Percentiles rank a stretch among this genome's conserved stretches.
Conservation (phyloP, 2,329 filamentous ascomycete species). For the Penicillium sp. region DNA sequence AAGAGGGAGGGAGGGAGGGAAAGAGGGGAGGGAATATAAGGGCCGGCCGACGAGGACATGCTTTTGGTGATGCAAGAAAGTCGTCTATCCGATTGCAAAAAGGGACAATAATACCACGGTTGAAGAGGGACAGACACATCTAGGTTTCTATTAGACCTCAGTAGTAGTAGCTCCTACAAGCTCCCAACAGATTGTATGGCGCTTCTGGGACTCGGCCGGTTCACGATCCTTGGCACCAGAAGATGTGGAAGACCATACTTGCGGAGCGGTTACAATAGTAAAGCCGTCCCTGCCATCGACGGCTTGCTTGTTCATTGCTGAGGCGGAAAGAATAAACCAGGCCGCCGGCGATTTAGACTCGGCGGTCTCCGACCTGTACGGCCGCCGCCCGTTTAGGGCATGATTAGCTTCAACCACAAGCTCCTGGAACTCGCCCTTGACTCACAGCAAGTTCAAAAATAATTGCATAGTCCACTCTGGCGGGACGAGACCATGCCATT, state of each 20-base stretch:
- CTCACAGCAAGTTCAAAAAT: conserved; percentile 39
- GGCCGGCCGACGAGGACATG: not conserved
- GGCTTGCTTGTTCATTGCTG: conserved; percentile 34
- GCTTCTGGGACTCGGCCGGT: not conserved
- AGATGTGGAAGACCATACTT: conserved; percentile 15
- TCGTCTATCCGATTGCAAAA: not conserved
- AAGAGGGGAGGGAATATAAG: not conserved
- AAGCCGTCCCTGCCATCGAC: conserved; percentile 44
- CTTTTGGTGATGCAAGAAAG: not conserved
- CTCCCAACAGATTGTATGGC: conserved; percentile 40
- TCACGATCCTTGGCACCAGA: conserved; percentile 7
- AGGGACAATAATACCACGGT: not conserved
- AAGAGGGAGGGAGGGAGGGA: not conserved
- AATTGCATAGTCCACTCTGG: conserved; percentile 41
- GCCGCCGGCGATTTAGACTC: conserved; percentile 7
- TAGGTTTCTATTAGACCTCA: conserved; percentile 4
- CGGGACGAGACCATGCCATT: conserved; percentile 45
- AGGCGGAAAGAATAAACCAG: conserved; percentile 39
- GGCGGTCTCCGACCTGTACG: conserved; percentile 8
- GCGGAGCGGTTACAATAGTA: conserved; percentile 24
- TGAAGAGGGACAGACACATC: not conserved
- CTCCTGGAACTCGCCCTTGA: conserved; percentile 1
- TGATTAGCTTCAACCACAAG: conserved; percentile 11
- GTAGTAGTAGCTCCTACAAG: conserved; percentile 33
- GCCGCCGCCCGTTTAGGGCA: conserved; percentile 19